Evolutionary conservation across 306 rosid genomes (phyloP).

Genomic region (Vigna hirtella): DNA sequence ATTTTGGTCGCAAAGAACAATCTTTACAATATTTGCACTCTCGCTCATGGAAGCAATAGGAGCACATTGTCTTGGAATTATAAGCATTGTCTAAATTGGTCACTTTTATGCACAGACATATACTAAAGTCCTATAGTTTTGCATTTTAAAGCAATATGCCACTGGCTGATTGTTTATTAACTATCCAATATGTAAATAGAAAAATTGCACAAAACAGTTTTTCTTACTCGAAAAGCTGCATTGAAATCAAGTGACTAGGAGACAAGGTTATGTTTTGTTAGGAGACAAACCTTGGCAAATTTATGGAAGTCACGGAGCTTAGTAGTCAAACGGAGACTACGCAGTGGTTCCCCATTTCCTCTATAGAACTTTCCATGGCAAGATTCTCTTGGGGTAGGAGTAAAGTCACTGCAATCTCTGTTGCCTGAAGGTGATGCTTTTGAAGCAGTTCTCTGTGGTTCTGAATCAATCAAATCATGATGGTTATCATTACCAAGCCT

Average conservation of each 20-base stretch:
- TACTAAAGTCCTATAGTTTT: background rate
- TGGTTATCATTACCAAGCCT: constrained; percentile 63
- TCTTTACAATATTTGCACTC: background rate
- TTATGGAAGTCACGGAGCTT: constrained; percentile 89
- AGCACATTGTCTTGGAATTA: background rate
- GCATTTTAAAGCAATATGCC: constrained; percentile 30
- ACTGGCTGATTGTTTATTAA: constrained; percentile 23
- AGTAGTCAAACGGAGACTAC: constrained; percentile 85
- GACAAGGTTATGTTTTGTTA: constrained; percentile 36
- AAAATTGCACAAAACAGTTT: constrained; percentile 6
- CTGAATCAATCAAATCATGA: constrained; percentile 71
- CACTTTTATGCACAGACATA: constrained; percentile 14
- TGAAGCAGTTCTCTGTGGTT: constrained; percentile 62
- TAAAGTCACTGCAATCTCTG: constrained; percentile 63
- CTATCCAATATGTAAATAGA: constrained; percentile 16
- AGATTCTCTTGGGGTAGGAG: constrained; percentile 68
- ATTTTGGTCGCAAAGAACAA: too few relatives aligned
- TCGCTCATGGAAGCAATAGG: constrained; percentile 20
- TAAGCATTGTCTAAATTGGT: constrained; percentile 11
- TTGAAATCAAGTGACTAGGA: constrained; percentile 11
- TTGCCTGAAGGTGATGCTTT: constrained; percentile 64
- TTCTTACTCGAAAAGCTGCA: constrained; percentile 10
- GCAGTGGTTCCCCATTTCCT: constrained; percentile 78
- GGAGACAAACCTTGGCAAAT: constrained; percentile 78
- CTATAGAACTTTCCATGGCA: constrained; percentile 75